These are phyloP conservation scores for Aspergillus niger DNA, from an alignment of 2,329 filamentous ascomycete species.

Conservation along the genomic window DNA sequence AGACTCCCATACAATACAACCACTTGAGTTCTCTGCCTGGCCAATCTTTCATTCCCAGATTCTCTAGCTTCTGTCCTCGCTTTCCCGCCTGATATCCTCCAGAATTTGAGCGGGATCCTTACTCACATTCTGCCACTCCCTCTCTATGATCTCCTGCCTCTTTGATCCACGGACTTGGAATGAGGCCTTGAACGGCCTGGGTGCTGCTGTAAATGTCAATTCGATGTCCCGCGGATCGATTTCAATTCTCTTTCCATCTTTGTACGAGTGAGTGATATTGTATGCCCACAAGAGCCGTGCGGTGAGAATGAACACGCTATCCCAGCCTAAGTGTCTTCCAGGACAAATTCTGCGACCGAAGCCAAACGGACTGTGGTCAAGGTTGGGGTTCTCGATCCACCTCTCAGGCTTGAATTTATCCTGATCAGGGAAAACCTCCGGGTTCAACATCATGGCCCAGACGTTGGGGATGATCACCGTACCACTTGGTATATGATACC, in stretches of 20 bases:
- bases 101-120: not conserved
- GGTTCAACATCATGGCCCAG: not conserved
- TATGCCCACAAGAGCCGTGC: conserved; percentile 4
- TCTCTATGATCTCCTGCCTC: not conserved
- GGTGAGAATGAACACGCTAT: not conserved
- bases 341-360: conserved; percentile 4
- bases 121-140: not conserved
- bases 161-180: not conserved
- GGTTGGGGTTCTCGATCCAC: not conserved
- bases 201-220: not conserved
- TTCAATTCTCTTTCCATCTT: not conserved
- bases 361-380: not conserved
- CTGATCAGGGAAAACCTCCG: not conserved
- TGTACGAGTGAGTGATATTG: not conserved
- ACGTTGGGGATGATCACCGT: conserved; percentile 34
- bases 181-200: not conserved
- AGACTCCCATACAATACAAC: too few species aligned
- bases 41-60: too few species aligned
- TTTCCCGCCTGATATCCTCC: not conserved
- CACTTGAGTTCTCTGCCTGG: too few species aligned
- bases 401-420: not conserved
- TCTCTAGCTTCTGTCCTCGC: not conserved
- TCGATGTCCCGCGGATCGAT: not conserved
- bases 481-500: conserved; percentile 36
- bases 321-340: not conserved